Evolutionary conservation across 306 rosid species (phyloP).

Genomic region (Bauhinia variegata): DNA sequence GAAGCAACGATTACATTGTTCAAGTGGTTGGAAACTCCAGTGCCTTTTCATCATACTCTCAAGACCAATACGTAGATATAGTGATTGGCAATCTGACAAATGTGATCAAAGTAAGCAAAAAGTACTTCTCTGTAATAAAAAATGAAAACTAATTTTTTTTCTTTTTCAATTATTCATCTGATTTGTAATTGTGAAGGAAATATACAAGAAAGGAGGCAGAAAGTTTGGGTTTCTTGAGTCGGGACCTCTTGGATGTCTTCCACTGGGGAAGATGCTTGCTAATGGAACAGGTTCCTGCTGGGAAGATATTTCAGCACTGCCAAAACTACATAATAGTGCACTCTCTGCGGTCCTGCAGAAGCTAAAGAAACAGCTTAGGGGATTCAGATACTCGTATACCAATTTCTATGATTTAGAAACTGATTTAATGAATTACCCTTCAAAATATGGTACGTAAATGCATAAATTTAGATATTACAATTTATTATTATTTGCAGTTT

Average conservation of each 20-base stretch:
- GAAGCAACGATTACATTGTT: slow-evolving; percentile 59
- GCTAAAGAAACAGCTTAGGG: slow-evolving; percentile 26
- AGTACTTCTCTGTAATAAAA: too few species aligned
- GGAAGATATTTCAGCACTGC: slow-evolving; percentile 28
- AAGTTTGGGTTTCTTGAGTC: slow-evolving; percentile 47
- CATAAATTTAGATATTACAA: too few species aligned
- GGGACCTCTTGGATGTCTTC: slow-evolving; percentile 47
- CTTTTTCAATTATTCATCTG: background rate
- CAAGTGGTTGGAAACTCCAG: slow-evolving; percentile 49
- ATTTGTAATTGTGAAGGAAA: slow-evolving; percentile 28
- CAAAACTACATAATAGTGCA: slow-evolving; percentile 41
- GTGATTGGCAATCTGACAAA: slow-evolving; percentile 56
- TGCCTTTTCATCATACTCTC: slow-evolving; percentile 40
- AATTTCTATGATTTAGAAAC: slow-evolving; percentile 9
- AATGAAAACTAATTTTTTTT: too few species aligned
- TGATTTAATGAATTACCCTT: slow-evolving; percentile 43
- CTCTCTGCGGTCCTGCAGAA: slow-evolving; percentile 38
- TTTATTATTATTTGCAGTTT: too few species aligned
- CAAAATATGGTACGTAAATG: slow-evolving; percentile 51
- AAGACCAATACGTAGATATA: slow-evolving; percentile 44
- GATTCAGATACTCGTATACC: slow-evolving; percentile 51
- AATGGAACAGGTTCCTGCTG: slow-evolving; percentile 39
- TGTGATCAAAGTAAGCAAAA: slow-evolving; percentile 45
- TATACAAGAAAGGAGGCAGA: slow-evolving; percentile 54
- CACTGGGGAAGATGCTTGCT: background rate